Percentiles rank a stretch among this genome's conserved stretches.
Evolutionary conservation across 179 eudicot species (phyloP).

Genomic region (Nepenthes alata): DNA sequence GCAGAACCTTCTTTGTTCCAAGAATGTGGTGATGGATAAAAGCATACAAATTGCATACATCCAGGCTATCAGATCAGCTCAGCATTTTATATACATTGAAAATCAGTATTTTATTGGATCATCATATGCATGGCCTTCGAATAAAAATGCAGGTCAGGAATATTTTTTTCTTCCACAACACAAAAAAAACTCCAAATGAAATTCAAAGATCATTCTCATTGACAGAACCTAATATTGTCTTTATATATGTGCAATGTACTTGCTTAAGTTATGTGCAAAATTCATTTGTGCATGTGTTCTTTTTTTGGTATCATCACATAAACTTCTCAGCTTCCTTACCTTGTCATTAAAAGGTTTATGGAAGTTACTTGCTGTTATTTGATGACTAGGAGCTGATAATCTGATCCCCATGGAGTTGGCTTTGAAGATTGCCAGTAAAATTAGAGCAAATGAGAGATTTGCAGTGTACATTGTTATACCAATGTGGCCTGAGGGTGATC

Average conservation of each 20-base stretch:
- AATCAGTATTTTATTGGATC: constrained; percentile 92
- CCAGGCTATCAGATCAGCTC: constrained; percentile 91
- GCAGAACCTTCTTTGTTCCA: constrained; percentile 71
- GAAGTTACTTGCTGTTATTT: constrained; percentile 3
- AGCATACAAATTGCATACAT: constrained; percentile 92
- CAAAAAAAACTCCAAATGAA: neutral
- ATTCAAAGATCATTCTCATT: neutral
- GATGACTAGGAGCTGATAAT: constrained; percentile 67
- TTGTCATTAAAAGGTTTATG: too few relatives aligned
- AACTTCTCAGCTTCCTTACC: neutral
- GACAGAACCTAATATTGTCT: neutral
- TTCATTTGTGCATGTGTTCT: neutral
- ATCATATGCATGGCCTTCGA: constrained; percentile 90
- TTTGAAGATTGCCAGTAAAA: constrained; percentile 68
- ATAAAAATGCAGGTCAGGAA: constrained; percentile 70
- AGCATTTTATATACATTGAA: constrained; percentile 82
- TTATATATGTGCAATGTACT: neutral
- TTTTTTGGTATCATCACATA: neutral
- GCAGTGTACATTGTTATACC: constrained; percentile 75
- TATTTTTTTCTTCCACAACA: neutral
- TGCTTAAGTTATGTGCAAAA: too few relatives aligned
- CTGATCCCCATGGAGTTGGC: constrained; percentile 88
- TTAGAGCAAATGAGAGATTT: constrained; percentile 72
- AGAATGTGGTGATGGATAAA: constrained; percentile 73
- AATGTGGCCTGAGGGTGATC: constrained; percentile 95